Base-by-base conservation (phyloP, 176 grass and related monocot species). In the Musa schizocarpa region DNA sequence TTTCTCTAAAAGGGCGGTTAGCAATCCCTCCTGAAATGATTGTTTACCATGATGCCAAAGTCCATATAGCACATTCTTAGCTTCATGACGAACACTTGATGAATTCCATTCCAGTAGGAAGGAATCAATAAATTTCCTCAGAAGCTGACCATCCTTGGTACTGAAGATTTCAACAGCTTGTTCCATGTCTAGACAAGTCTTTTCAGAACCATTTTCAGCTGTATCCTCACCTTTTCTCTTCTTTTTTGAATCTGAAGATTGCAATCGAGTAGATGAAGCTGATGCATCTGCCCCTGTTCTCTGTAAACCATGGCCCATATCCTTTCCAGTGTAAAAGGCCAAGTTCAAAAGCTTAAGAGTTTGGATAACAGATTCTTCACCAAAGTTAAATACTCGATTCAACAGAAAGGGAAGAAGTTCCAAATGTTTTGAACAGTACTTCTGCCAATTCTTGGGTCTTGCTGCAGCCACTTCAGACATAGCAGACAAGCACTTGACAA, bases 401-500 rank as follows among this genome's bases (percentile, higher is more conserved):
- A 92, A 83, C 52, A 98, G 82, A 82, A 98, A 93, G 11, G 88
- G 90, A 65, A 97, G 86, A 80, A 93, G 77, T 56, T 93, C 94
- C 24, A 72, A 81, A 81, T 93, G 76, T 82, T 93, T 98, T 80
- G 90, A 93, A 80, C 94, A 98, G 76, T 85, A 98, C 68, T 98
- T 97, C 69, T 98, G 94, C 94, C 93, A 97, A 90, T 97, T 97
- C 82, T 83, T 97, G 23, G 93, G 93, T 71, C 93, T 92, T 81
- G 93, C 82, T 73, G 80, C 81, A 77, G 93, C 90, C 61, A 92
- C 93, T 76, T 97, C 93, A 85, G 81, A 85, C 52, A 93, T 79
- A 74, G 86, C 81, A 84, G 81, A 90, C 53, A 97, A 79, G 81
- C 90, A 97, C 86, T 92, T 96, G 77, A 96, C 88, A 68, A 96